Evolutionary conservation across 2,329 filamentous ascomycete genomes (phyloP).

Genomic region (Arthrinium phaeospermum): DNA sequence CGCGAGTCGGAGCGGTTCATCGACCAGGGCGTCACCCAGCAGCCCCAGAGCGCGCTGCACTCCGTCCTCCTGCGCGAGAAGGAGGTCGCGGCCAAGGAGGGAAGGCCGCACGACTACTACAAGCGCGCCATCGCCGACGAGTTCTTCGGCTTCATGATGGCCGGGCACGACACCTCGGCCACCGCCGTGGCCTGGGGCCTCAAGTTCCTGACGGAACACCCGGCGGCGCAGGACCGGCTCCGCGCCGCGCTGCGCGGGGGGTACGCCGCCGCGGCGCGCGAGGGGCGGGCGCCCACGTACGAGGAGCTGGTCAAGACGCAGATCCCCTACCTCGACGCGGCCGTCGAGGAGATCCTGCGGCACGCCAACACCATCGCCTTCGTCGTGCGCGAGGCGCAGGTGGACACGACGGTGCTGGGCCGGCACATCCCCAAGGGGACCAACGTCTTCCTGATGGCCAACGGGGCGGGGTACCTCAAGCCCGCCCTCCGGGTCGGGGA

Average conservation of each 20-base stretch:
- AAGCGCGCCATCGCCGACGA: slow-evolving; percentile 33
- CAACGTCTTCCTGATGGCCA: slow-evolving; percentile 29
- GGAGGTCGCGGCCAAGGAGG: slow-evolving; percentile 34
- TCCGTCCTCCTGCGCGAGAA: slow-evolving; percentile 40
- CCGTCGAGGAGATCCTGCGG: slow-evolving; percentile 40
- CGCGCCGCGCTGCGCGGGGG: slow-evolving; percentile 30
- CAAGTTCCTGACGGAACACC: slow-evolving; percentile 37
- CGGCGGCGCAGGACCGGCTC: slow-evolving; percentile 34
- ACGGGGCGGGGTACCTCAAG: slow-evolving; percentile 27
- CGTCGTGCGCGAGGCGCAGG: slow-evolving; percentile 32
- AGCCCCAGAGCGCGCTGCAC: slow-evolving; percentile 39
- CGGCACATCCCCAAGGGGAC: slow-evolving; percentile 36
- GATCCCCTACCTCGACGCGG: slow-evolving; percentile 40
- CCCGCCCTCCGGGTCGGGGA: slow-evolving; percentile 25
- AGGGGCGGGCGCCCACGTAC: slow-evolving; percentile 31
- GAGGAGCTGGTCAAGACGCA: slow-evolving; percentile 32
- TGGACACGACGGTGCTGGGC: slow-evolving; percentile 37
- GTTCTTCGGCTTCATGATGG: slow-evolving; percentile 40
- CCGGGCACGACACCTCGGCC: slow-evolving; percentile 41
- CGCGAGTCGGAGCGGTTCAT: slow-evolving; percentile 26
- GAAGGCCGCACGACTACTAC: slow-evolving; percentile 32
- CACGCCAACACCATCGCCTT: slow-evolving; percentile 30
- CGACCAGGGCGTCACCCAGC: slow-evolving; percentile 25
- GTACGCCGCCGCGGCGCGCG: slow-evolving; percentile 25
- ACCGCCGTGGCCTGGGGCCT: slow-evolving; percentile 37